Evolutionary conservation across 768 basidiomycete species (phyloP), one percentile per base, ranked within the genome.

Genomic region (Trametes maxima): DNA sequence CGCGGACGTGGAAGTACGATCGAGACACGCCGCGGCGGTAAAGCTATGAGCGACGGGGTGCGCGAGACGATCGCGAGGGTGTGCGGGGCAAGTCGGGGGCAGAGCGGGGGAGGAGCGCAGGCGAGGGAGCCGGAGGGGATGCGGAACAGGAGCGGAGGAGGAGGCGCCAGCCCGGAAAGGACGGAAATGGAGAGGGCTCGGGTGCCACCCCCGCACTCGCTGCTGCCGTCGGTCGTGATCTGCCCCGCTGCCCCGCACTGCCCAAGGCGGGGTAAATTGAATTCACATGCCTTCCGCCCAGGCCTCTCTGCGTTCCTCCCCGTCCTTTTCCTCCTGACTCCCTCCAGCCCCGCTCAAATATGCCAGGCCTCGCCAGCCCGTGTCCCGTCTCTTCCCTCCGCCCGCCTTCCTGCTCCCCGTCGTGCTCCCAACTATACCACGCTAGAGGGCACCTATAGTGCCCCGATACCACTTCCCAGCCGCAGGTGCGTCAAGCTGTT

Each of bases 71-170:
- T 33, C 28, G 43, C n/a, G 28, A 13, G 37, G 22, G 33, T 11
- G 40, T 42, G 57, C 48, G 57, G 42, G 49, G 28, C 6, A 44
- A n/a, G 42, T 44, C 42, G 57, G 59, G 52, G 53, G 39, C n/a
- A 54, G 53, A 54, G 52, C 59, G 59, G 59, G 46, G 51, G 2
- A 28, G 50, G 44, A 16, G 54, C 25, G 46, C 35, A 54, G 22
- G 24, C 25, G 59, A 54, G 33, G 44, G 51, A 33, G 35, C 17
- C 22, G 35, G n/a, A 33, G 22, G 24, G 47, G 17, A n/a, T 2
- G 53, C 59, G 59, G 59, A 60, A 60, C 4, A 53, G 22, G 53
- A 54, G 59, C 59, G 59, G 59, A 53, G 59, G 53, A 8, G 14
- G 59, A 53, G 59, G 53, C 17, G 14, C 21, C 25, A 17, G 40